phyloP scores from a whole-genome alignment of 768 basidiomycete species.

The Suillus fuscotomentosus region DNA sequence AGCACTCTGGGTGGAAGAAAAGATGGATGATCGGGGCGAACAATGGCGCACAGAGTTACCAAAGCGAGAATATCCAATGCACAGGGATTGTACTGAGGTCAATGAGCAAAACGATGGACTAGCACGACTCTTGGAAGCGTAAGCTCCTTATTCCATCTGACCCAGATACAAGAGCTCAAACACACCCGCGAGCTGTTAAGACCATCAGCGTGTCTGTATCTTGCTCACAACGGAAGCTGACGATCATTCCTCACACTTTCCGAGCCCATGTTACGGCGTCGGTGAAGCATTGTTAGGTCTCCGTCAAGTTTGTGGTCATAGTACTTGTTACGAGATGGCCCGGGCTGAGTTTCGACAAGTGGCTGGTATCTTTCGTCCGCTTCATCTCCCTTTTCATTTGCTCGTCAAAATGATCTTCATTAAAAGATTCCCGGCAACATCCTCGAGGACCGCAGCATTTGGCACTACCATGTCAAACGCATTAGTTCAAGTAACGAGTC shows the following conservation, averaged over 20 bases:
- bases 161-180: no score
- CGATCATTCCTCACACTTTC: background rate
- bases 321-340: background rate
- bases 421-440: slow-evolving; percentile 27
- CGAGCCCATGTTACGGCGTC: background rate
- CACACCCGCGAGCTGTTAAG: no score
- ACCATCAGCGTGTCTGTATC: no score
- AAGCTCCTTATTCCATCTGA: no score
- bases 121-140: no score
- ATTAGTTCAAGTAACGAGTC: slow-evolving; percentile 10
- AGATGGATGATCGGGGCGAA: no score
- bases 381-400: slow-evolving; percentile 24
- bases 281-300: background rate
- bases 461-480: slow-evolving; percentile 19
- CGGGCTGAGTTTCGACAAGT: slow-evolving; percentile 21
- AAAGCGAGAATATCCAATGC: no score
- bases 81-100: no score
- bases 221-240: background rate
- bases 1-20: slow-evolving; percentile 28
- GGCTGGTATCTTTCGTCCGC: slow-evolving; percentile 14
- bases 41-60: no score
- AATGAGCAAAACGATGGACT: no score
- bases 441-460: slow-evolving; percentile 26
- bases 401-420: slow-evolving; percentile 30
- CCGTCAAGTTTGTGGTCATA: background rate